Evolutionary conservation across 768 basidiomycete genomes (phyloP).

Genomic region (Leccinellum albellum): DNA sequence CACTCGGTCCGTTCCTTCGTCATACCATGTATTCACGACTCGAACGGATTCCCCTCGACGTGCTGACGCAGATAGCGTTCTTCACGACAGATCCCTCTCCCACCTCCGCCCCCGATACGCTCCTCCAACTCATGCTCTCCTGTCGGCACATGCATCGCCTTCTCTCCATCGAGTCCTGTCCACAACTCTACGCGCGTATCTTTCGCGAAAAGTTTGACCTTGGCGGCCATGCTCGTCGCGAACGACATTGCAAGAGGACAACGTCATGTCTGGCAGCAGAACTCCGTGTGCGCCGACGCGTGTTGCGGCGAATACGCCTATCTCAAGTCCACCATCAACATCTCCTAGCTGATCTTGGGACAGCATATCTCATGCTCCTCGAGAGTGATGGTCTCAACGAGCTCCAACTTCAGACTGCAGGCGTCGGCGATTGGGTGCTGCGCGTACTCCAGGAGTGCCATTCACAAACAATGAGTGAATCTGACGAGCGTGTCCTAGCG

Average conservation of each 20-base stretch:
- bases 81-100: constrained; percentile 39
- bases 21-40: constrained; percentile 43
- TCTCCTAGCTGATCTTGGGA: constrained; percentile 50
- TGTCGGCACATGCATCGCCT: constrained; percentile 41
- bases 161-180: constrained; percentile 40
- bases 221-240: constrained; percentile 22
- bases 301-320: constrained; percentile 46
- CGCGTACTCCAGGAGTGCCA: constrained; percentile 20
- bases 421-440: constrained; percentile 34
- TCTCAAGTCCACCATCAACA: constrained; percentile 23
- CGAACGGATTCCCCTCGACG: constrained; percentile 49
- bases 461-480: constrained; percentile 3
- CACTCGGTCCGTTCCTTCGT: constrained; percentile 11
- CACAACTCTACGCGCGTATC: constrained; percentile 55
- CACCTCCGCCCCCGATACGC: constrained; percentile 36
- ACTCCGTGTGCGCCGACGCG: constrained; percentile 43
- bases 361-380: constrained; percentile 55
- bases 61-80: constrained; percentile 55
- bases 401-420: constrained; percentile 39
- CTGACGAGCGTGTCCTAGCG: constrained; percentile 16
- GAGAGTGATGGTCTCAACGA: constrained; percentile 52
- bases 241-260: constrained; percentile 32
- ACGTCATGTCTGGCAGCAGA: constrained; percentile 44
- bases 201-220: constrained; percentile 51
- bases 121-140: constrained; percentile 45